Conservation (phyloP, 139 green algal genomes). For the Volvox africanus region DNA sequence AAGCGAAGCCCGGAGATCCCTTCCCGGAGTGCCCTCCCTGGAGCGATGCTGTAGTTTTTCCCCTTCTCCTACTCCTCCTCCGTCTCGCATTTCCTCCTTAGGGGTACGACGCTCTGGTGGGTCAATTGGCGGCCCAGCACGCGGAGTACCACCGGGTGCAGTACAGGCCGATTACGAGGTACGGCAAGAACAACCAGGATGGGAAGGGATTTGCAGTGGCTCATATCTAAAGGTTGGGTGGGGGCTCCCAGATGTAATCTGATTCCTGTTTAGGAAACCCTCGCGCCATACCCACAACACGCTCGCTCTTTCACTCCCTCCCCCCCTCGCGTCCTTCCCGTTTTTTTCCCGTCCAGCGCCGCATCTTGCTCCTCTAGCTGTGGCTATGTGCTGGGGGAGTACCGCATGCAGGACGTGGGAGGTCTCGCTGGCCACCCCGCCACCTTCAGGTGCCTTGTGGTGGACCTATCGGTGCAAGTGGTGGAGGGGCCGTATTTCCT, state of each 20-base stretch:
- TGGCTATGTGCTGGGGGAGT: constrained; percentile 42
- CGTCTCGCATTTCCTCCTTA: neutral
- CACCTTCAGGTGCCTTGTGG: constrained; percentile 25
- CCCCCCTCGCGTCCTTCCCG: neutral
- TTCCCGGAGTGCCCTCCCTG: no score
- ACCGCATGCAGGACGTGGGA: constrained; percentile 40
- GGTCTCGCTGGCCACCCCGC: constrained; percentile 39
- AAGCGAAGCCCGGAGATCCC: no score
- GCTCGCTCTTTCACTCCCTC: neutral
- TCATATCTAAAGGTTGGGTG: no score
- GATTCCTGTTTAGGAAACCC: no score
- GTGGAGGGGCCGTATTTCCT: no score
- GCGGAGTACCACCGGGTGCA: constrained; percentile 40
- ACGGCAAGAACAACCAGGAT: neutral
- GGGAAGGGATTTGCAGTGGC: no score
- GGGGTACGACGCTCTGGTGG: constrained; percentile 33
- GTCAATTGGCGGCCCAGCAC: constrained; percentile 25
- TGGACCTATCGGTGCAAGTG: no score
- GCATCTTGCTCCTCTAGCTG: neutral
- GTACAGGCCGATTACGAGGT: constrained; percentile 39
- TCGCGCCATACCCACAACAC: neutral
- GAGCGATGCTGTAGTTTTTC: no score
- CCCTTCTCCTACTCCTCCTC: neutral
- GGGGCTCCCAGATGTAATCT: no score
- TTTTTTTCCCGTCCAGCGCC: neutral